Evolutionary conservation across 495 filamentous ascomycete species (phyloP), one percentile per base, ranked within the genome.

Genomic region (Bryoglossum gracile): DNA sequence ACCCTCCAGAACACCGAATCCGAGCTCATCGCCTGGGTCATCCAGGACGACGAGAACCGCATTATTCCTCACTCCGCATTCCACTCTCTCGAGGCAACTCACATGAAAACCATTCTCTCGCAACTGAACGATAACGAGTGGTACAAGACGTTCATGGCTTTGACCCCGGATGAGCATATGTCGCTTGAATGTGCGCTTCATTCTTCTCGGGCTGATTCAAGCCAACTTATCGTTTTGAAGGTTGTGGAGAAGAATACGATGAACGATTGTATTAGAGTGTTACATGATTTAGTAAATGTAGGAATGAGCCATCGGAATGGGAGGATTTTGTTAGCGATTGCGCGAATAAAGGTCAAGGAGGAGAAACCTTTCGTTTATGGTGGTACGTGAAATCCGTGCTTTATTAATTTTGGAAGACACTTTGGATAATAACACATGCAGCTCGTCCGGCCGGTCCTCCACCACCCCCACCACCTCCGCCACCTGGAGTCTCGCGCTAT

Each of bases 91-190:
- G 70, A 82, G 51, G 61, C 65, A 35, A 76, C 78, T 69, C 58
- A 74, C 65, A 62, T 77, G 65, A 56, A 73, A 62, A 42, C 72
- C 63, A 56, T 74, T 73, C 46, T 76, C 75, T 55, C 71, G 68
- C 44, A 67, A 65, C 18, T 60, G 11, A 50, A 48, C 19, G 30
- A 34, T 21, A 18, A 54, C 24, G 21, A 33, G 1, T 58, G 55
- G 55, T 58, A 58, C 37, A 51, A 58, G 9, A 58, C 55, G 4
- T 58, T 54, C 37, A 38, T 22, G 6, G 17, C 11, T 9, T 22
- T 58, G 24, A 34, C 32, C 32, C 8, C 35, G 6, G 9, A 10
- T 8, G 55, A 58, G 33, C 22, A 54, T 17, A 18, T 1, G 6
- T 9, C 19, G 2, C 34, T 58, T 16, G n/a, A 39, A 5, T 33